phyloP scores from a whole-genome alignment of 2,329 filamentous ascomycete species.

The Aspergillus udagawae region DNA sequence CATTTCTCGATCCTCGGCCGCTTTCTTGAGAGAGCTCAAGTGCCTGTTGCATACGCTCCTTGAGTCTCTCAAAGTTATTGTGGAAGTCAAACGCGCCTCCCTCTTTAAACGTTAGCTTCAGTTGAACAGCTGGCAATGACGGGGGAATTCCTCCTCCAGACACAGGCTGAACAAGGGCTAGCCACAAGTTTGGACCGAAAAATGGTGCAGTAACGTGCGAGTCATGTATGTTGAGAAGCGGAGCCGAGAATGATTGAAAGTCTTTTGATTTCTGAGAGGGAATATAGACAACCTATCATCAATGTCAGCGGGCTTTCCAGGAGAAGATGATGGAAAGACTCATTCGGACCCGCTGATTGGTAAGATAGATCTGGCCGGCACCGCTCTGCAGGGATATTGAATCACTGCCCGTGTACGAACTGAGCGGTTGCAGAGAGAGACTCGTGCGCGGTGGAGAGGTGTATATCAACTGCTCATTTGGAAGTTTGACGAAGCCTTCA shows the following conservation, averaged over 20 bases:
- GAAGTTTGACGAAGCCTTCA: slow-evolving; percentile 74
- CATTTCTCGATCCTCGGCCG: slow-evolving; percentile 41
- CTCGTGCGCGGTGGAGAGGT: slow-evolving; percentile 75
- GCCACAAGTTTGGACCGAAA: slow-evolving; percentile 91
- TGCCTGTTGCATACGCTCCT: slow-evolving; percentile 76
- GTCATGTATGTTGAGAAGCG: slow-evolving; percentile 82
- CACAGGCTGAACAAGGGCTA: slow-evolving; percentile 73
- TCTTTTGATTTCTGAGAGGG: slow-evolving; percentile 63
- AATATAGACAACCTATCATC: slow-evolving; percentile 74
- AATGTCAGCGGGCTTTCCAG: slow-evolving; percentile 7
- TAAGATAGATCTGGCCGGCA: slow-evolving; percentile 72
- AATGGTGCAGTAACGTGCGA: slow-evolving; percentile 82
- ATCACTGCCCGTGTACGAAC: slow-evolving; percentile 59
- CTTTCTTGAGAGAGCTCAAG: slow-evolving; percentile 53
- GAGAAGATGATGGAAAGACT: slow-evolving; percentile 10
- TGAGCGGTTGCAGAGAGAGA: slow-evolving; percentile 68
- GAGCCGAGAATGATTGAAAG: slow-evolving; percentile 84
- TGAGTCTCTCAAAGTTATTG: slow-evolving; percentile 74
- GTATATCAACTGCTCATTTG: slow-evolving; percentile 76
- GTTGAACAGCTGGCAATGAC: slow-evolving; percentile 66
- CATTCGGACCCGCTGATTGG: slow-evolving; percentile 70
- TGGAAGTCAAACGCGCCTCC: slow-evolving; percentile 94
- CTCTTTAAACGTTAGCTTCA: slow-evolving; percentile 88
- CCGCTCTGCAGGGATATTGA: slow-evolving; percentile 69
- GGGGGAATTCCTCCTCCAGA: slow-evolving; percentile 77